Base-by-base conservation (phyloP, 1,139 yeast genomes). In the Saccharomyces hybrid region DNA sequence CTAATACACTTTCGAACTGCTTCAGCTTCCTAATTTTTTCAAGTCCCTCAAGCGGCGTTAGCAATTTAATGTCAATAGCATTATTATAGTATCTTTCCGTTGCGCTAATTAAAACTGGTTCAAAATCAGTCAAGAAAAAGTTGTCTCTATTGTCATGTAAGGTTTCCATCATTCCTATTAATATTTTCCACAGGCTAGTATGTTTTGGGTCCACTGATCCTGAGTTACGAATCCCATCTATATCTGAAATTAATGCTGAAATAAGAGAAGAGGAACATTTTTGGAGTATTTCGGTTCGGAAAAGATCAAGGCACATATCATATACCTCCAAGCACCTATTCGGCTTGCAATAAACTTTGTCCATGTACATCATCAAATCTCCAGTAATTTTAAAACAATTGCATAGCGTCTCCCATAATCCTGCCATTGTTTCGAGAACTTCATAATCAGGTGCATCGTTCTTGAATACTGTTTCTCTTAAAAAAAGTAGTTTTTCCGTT, bases 361-460 rank as follows among this genome's bases (percentile, higher is more conserved):
- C 79, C 64, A 93, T 72, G 66, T 93, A 93, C 88, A 90, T 85
- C 69, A 90, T 64, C 3, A 93, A 88, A 67, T 93, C 97, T 61
- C 95, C 81, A 47, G 91, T 80, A 76, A 88, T 83, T 60, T 87
- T 78, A 85, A 90, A 85, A 51, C 88, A 79, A 50, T 84, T 76
- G 47, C 84, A 72, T 68, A 87, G 95, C 51, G 85, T 88, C 49
- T 80, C 77, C 98, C 98, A 93, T 53, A 78, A 81, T 23, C 63
- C 63, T 29, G 80, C 73, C 2, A 85, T 71, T 6, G 70, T 68
- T 46, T 73, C 73, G 61, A 88, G 69, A 52, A 83, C 78, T 49
- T 70, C 74, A 38, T 27, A 29, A 38, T 29, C 28, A 20, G 13
- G 14, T 5, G 31, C 56, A 48, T 49, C 57, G 38, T 49, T 64